These are phyloP conservation scores for Vitis hybrid DNA, from an alignment of 177 flowering plant genomes.

Conservation along the genomic window DNA sequence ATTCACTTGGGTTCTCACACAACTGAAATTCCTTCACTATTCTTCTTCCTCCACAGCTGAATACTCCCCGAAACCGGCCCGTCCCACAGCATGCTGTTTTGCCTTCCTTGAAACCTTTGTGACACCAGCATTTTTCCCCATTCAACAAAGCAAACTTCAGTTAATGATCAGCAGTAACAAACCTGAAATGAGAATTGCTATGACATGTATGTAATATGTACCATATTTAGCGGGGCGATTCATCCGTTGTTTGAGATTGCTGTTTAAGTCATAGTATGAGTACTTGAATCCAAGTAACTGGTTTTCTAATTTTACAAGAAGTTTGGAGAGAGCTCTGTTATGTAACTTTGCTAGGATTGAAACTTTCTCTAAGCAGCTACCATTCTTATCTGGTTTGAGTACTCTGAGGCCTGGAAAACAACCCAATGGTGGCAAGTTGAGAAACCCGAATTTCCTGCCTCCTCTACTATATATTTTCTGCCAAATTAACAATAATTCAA, in stretches of 20 bases:
- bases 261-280: constrained; percentile 25
- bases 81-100: constrained; percentile 42
- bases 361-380: constrained; percentile 23
- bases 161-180: background rate
- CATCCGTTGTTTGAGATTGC: constrained; percentile 13
- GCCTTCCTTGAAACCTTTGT: constrained; percentile 40
- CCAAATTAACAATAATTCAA: background rate
- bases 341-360: constrained; percentile 25
- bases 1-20: constrained; percentile 24
- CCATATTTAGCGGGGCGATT: constrained; percentile 28
- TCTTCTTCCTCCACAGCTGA: constrained; percentile 41
- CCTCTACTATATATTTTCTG: constrained; percentile 28
- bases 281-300: constrained; percentile 28
- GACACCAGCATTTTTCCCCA: background rate
- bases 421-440: constrained; percentile 22
- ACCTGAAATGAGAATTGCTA: background rate
- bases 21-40: constrained; percentile 29
- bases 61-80: constrained; percentile 31
- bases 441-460: constrained; percentile 30
- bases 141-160: background rate
- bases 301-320: constrained; percentile 13
- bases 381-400: constrained; percentile 3
- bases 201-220: background rate
- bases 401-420: constrained; percentile 29
- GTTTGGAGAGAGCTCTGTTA: constrained; percentile 24